Base-by-base conservation (phyloP, 352 stramenopile species). In the Phytophthora fragariaefolia region DNA sequence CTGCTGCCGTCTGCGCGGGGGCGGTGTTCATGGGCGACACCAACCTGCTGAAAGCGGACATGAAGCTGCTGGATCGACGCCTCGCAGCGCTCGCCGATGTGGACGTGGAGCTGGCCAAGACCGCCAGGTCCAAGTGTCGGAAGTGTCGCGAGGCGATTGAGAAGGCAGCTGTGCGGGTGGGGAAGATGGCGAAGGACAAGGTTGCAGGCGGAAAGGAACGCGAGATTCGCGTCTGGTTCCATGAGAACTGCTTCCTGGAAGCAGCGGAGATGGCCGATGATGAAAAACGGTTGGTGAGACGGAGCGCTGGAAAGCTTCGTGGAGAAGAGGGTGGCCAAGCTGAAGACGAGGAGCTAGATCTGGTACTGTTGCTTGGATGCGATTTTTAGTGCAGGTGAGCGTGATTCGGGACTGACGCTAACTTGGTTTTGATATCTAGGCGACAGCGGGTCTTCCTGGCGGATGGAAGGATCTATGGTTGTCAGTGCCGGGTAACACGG, bases 1-100 rank as follows among this genome's bases (percentile, higher is more conserved):
- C n/a, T 28, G 20, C 43, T n/a, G 49, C 20, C 56, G 43, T 58
- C 26, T 89, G 81, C 53, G 48, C 92, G 1, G 86, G 86, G 7
- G 82, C 82, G 2, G 58, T 94, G 2, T 83, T 94, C 58, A 92
- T 94, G 83, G 86, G 82, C 20, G 86, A 94, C 47, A 92, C 69
- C 4, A 92, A 94, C 65, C 58, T 94, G 23, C 45, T 94, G 20
- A 70, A 71, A 18, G 63, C 63, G 0, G 86, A 94, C 47, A 77
- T 91, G 68, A 85, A 80, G 48, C 54, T 90, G 18, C 63, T 92
- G 51, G 83, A 92, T 66, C 38, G 61, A 32, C 40, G 56, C 18
- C 51, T 79, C 8, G 71, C 71, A 0, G 62, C 27, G 1, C 56
- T 77, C 12, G 72, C 65, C 3, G 73, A 86, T 49, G 50, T 94